phyloP scores from a whole-genome alignment of 768 basidiomycete species.

The Pisolithus sp. region DNA sequence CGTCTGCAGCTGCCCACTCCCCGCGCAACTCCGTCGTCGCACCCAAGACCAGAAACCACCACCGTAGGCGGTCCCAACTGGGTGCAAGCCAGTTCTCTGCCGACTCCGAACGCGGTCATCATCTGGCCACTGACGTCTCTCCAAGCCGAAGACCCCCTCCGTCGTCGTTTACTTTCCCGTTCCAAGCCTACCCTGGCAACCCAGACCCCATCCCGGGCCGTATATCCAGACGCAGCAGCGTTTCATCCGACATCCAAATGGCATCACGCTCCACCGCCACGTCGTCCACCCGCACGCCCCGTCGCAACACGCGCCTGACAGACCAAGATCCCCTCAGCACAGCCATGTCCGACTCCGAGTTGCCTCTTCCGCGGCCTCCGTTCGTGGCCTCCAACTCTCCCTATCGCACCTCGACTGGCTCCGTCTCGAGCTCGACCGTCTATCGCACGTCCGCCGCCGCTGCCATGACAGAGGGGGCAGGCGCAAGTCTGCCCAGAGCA shows the following conservation, averaged over 20 bases:
- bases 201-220: constrained; percentile 50
- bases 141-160: constrained; percentile 28
- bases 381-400: constrained; percentile 29
- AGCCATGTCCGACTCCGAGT: not conserved
- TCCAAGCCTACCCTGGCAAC: constrained; percentile 60
- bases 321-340: not conserved
- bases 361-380: constrained; percentile 1
- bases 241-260: constrained; percentile 30
- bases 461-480: constrained; percentile 6
- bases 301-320: constrained; percentile 4
- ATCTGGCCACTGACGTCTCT: not conserved
- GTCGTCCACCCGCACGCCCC: constrained; percentile 15
- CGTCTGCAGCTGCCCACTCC: constrained; percentile 8
- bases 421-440: constrained; percentile 19
- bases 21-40: constrained; percentile 10
- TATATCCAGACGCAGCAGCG: constrained; percentile 40
- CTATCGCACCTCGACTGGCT: constrained; percentile 30
- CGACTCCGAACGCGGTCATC: constrained; percentile 6
- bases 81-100: constrained; percentile 11
- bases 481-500: constrained; percentile 31
- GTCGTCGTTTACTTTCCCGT: constrained; percentile 40
- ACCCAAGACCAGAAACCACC: constrained; percentile 16
- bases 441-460: constrained; percentile 26
- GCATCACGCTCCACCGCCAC: constrained; percentile 18
- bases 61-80: constrained; percentile 22